Evolutionary conservation across 306 rosid species (phyloP).

Genomic region (Pterocarpus macrocarpus): DNA sequence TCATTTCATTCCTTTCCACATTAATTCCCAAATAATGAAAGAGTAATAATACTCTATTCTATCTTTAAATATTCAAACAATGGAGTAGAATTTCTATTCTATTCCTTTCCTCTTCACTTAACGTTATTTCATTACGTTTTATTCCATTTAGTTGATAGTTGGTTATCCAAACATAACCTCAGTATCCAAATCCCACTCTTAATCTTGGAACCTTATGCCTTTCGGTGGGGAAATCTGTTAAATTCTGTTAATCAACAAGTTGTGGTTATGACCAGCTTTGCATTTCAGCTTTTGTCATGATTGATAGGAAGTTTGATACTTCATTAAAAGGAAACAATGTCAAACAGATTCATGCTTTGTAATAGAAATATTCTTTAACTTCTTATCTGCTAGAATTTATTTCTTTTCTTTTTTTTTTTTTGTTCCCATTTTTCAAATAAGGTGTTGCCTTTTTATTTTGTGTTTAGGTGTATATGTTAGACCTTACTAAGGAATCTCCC

Average conservation of each 20-base stretch:
- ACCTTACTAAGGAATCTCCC: not conserved
- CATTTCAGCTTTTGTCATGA: slow-evolving; percentile 3
- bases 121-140: too few species aligned
- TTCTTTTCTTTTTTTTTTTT: not conserved
- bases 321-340: not conserved
- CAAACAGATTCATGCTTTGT: not conserved
- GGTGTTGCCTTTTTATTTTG: not conserved
- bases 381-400: not conserved
- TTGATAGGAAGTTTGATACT: slow-evolving; percentile 3
- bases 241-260: not conserved
- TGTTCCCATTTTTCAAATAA: not conserved
- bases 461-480: not conserved
- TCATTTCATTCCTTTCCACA: too few species aligned
- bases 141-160: too few species aligned
- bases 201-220: slow-evolving; percentile 24
- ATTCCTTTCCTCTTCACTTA: too few species aligned
- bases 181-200: not conserved
- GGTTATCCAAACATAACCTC: not conserved
- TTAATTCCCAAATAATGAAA: too few species aligned
- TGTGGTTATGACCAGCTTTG: not conserved
- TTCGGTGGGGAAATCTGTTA: not conserved
- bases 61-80: too few species aligned
- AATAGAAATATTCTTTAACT: slow-evolving; percentile 31
- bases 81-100: too few species aligned
- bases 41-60: too few species aligned